Percentiles rank a stretch among this genome's conserved stretches.
These are phyloP conservation scores for Magnusiomyces sp. DNA, from an alignment of 1,139 yeast species.

Conservation along the genomic window DNA sequence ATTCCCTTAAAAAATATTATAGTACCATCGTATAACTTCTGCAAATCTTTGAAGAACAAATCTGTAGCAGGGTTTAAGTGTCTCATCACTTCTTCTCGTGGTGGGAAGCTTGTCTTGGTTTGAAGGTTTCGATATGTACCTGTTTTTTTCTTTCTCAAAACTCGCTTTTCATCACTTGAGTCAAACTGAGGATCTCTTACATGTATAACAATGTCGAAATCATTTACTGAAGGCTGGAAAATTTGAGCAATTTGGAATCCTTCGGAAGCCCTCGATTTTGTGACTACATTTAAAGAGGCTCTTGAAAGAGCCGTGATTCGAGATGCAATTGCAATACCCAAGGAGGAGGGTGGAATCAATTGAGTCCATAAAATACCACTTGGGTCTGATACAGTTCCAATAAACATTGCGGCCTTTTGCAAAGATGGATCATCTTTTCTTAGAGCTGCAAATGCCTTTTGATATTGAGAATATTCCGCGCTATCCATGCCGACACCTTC, in stretches of 20 bases:
- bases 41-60: conserved; percentile 26
- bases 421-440: conserved; percentile 78
- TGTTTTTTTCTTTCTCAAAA: background rate
- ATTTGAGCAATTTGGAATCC: conserved; percentile 43
- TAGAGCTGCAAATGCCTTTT: conserved; percentile 53
- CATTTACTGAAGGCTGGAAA: conserved; percentile 74
- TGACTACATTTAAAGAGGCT: conserved; percentile 54
- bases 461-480: conserved; percentile 53
- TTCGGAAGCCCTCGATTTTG: conserved; percentile 33
- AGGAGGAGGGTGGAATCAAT: conserved; percentile 51
- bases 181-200: conserved; percentile 22
- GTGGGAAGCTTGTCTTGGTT: conserved; percentile 17
- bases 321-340: conserved; percentile 50
- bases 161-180: conserved; percentile 34
- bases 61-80: conserved; percentile 16
- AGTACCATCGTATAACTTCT: conserved; percentile 37
- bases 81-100: background rate
- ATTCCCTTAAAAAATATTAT: conserved; percentile 44
- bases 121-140: conserved; percentile 51
- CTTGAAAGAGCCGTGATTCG: conserved; percentile 83
- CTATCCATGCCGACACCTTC: conserved; percentile 56
- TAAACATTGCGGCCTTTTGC: conserved; percentile 66
- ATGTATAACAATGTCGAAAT: conserved; percentile 70
- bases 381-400: conserved; percentile 73
- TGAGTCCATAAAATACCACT: conserved; percentile 81